Percentiles rank a stretch among this genome's conserved stretches.
Conservation (phyloP, 2,329 filamentous ascomycete genomes). For the Tolypocladium endophyticum region DNA sequence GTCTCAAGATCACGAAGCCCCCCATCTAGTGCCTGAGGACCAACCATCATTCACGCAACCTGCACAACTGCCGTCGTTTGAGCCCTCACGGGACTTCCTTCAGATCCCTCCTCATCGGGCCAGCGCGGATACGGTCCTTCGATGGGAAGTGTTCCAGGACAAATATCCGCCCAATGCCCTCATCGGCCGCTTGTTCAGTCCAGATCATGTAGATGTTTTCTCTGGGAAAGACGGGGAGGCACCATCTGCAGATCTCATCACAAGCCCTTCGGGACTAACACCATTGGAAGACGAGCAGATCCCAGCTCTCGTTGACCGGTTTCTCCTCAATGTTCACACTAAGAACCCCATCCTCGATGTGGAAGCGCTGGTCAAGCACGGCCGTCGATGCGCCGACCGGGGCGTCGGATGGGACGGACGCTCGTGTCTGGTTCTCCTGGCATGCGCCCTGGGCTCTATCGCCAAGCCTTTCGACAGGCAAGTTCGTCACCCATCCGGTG, state of each 20-base stretch:
- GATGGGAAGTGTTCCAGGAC: neutral
- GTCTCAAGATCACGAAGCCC: neutral
- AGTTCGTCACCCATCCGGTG: neutral
- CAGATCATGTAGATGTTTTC: neutral
- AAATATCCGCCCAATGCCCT: neutral
- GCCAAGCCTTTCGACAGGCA: neutral
- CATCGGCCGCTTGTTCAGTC: neutral
- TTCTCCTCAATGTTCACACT: neutral
- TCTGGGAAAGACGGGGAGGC: neutral
- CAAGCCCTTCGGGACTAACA: neutral
- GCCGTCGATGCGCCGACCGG: neutral
- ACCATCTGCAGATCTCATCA: neutral
- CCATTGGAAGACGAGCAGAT: neutral
- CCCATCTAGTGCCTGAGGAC: neutral
- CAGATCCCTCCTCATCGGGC: neutral
- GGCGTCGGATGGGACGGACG: neutral
- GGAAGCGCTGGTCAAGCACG: neutral
- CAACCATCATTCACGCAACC: neutral
- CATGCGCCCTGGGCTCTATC: neutral
- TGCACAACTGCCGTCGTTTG: neutral
- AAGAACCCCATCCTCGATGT: neutral
- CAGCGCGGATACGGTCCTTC: neutral
- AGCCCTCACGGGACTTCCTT: neutral
- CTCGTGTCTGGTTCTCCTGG: neutral
- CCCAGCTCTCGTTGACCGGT: neutral